Conservation (phyloP, 2,329 filamentous ascomycete genomes). For the Bipolaris sorokiniana region DNA sequence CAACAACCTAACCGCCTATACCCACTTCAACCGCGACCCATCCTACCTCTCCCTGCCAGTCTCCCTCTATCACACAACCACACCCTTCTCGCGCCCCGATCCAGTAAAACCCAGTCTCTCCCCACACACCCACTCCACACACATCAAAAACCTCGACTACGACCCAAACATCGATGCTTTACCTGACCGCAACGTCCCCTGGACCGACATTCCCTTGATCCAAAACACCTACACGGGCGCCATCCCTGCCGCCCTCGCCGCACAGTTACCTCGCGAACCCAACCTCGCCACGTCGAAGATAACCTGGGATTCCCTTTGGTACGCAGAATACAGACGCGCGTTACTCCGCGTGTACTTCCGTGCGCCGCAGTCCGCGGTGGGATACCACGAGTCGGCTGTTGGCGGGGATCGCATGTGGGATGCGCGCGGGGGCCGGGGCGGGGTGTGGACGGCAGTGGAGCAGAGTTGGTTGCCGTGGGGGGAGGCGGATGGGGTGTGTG, state of each 20-base stretch:
- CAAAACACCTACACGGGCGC: slow-evolving; percentile 57
- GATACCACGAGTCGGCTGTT: slow-evolving; percentile 52
- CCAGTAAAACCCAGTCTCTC: slow-evolving; percentile 33
- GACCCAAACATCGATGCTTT: slow-evolving; percentile 50
- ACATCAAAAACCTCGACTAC: slow-evolving; percentile 39
- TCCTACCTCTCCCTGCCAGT: slow-evolving; percentile 51
- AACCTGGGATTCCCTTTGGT: slow-evolving; percentile 58
- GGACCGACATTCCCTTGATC: slow-evolving; percentile 53
- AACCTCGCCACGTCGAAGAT: slow-evolving; percentile 34
- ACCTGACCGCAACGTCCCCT: slow-evolving; percentile 50
- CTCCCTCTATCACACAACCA: slow-evolving; percentile 31
- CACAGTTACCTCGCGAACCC: slow-evolving; percentile 40
- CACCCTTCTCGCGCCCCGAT: slow-evolving; percentile 43
- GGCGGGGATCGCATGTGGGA: slow-evolving; percentile 59
- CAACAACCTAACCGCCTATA: slow-evolving; percentile 47
- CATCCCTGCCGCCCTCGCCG: slow-evolving; percentile 55
- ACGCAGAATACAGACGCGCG: slow-evolving; percentile 54
- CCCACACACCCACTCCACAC: slow-evolving; percentile 37
- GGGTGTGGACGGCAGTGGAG: slow-evolving; percentile 59
- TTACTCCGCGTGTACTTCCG: slow-evolving; percentile 59
- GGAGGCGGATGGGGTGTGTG: slow-evolving; percentile 52
- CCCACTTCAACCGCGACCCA: slow-evolving; percentile 35
- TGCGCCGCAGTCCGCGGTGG: slow-evolving; percentile 50
- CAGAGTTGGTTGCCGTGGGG: slow-evolving; percentile 57
- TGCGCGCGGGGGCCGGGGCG: slow-evolving; percentile 58